Conservation (phyloP, 352 stramenopile species). For the Phytopythium litorale region DNA sequence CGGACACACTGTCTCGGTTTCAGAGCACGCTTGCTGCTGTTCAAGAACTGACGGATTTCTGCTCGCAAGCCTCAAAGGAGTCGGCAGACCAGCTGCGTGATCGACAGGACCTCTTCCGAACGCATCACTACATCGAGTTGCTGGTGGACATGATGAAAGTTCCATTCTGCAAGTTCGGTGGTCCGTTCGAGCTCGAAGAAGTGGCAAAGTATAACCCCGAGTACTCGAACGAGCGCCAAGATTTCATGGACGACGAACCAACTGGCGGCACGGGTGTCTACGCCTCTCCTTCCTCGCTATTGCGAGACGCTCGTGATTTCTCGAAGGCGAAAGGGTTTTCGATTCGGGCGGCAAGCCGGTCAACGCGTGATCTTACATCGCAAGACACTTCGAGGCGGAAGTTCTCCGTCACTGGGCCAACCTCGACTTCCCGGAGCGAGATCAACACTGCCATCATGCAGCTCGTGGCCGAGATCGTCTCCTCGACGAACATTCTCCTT, state of each 20-base stretch:
- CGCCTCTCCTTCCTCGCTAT: background rate
- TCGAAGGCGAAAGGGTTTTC: background rate
- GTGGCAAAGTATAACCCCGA: slow-evolving; percentile 51
- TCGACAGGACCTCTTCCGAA: slow-evolving; percentile 52
- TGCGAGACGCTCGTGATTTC: background rate
- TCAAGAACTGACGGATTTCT: slow-evolving; percentile 47
- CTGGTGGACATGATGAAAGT: slow-evolving; percentile 63
- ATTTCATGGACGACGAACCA: slow-evolving; percentile 12
- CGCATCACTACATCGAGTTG: slow-evolving; percentile 58
- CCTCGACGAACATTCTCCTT: slow-evolving; percentile 46
- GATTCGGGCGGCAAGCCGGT: background rate
- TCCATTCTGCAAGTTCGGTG: slow-evolving; percentile 53
- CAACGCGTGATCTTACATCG: slow-evolving; percentile 10
- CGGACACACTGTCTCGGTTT: slow-evolving; percentile 33
- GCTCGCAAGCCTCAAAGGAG: slow-evolving; percentile 18
- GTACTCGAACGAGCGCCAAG: slow-evolving; percentile 20
- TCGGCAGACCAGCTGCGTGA: slow-evolving; percentile 23
- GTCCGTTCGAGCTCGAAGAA: slow-evolving; percentile 53
- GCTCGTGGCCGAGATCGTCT: slow-evolving; percentile 52
- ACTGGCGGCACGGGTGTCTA: background rate
- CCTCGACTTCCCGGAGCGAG: slow-evolving; percentile 17
- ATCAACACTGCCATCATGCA: slow-evolving; percentile 41
- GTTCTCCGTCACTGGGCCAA: slow-evolving; percentile 14
- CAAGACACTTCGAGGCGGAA: slow-evolving; percentile 24
- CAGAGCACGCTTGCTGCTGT: slow-evolving; percentile 36